Evolutionary conservation across 345 rosid genomes (phyloP), one percentile per base, ranked within the genome.

Genomic region (Trapa bicornis): DNA sequence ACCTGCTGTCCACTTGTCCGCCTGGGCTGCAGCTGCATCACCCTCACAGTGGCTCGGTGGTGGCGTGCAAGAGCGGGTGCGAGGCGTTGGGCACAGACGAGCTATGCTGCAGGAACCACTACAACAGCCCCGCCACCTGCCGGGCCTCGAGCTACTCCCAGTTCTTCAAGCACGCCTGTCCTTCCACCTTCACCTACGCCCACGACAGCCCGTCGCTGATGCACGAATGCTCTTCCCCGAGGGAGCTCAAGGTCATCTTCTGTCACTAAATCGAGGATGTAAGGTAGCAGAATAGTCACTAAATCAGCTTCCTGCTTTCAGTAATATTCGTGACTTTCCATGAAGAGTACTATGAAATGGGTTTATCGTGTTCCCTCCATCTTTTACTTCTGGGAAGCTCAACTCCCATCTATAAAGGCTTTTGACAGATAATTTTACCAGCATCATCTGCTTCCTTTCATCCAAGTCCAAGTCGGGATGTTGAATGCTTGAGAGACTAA

Each of bases 171-270:
- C 90, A 76, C 41, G 87, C 92, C 16, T 93, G 97, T 66, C 98
- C 98, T 3, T 80, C 96, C 43, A 90, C 96, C 41, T 80, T 84
- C 38, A 93, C 98, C 8, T 90, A 81, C 56, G 96, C 98, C 7
- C 95, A 90, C 61, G 98, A 93, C 67, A 84, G 65, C 14, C 96
- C 97, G 14, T 86, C 97, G 22, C 97, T 93, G 22, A 80, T 76
- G 88, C 96, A 90, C 68, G 84, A 90, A 16, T 93, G 98, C 62
- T 71, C 94, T 13, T 88, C 97, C 6, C 95, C 98, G 11, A 84
- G 84, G 33, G 98, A 93, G 80, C 97, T 93, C 36, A 93, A 93
- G 79, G 88, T 93, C 37, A 93, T 93, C 73, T 93, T 93, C 87
- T 93, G 98, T 41, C 98, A 90, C 78, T 88, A 75, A 42, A 13